phyloP scores from a whole-genome alignment of 2,329 filamentous ascomycete genomes.

The Saccharata proteae region DNA sequence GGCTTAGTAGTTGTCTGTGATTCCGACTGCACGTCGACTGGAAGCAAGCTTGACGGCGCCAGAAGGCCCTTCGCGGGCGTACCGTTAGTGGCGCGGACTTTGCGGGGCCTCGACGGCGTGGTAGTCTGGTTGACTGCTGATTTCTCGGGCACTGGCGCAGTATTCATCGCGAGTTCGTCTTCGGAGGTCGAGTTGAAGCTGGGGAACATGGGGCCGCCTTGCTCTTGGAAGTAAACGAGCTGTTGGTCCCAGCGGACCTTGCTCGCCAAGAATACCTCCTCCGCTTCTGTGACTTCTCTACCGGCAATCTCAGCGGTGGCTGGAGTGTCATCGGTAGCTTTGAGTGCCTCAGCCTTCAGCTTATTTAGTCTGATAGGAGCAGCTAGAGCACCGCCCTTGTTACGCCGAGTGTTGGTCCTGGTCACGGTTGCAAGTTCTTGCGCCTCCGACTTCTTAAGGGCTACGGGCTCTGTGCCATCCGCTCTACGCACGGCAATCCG shows the following conservation, averaged over 20 bases:
- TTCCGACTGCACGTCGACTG: slow-evolving; percentile 9
- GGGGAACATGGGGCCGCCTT: slow-evolving; percentile 9
- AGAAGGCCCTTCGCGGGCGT: slow-evolving; percentile 24
- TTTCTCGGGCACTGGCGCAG: slow-evolving; percentile 18
- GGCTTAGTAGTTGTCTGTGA: not conserved
- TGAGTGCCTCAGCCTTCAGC: slow-evolving; percentile 21
- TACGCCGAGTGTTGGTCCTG: slow-evolving; percentile 37
- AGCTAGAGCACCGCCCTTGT: slow-evolving; percentile 34
- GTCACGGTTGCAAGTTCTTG: slow-evolving; percentile 35
- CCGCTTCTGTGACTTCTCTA: slow-evolving; percentile 7
- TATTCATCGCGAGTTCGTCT: slow-evolving; percentile 8
- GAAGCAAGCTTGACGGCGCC: slow-evolving; percentile 13
- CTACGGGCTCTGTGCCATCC: slow-evolving; percentile 29
- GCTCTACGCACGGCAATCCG: slow-evolving; percentile 33
- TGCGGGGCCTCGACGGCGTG: slow-evolving; percentile 19
- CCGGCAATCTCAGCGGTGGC: slow-evolving; percentile 3
- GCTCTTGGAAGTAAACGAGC: slow-evolving; percentile 33
- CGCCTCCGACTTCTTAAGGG: slow-evolving; percentile 36
- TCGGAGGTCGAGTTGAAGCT: slow-evolving; percentile 1
- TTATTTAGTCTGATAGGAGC: slow-evolving; percentile 32
- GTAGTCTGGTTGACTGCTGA: slow-evolving; percentile 18
- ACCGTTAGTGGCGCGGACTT: slow-evolving; percentile 24
- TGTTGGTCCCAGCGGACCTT: slow-evolving; percentile 34
- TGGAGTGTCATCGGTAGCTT: slow-evolving; percentile 4
- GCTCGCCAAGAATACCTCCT: slow-evolving; percentile 8